phyloP scores from a whole-genome alignment of 345 rosid species.

The Bretschneidera sinensis region DNA sequence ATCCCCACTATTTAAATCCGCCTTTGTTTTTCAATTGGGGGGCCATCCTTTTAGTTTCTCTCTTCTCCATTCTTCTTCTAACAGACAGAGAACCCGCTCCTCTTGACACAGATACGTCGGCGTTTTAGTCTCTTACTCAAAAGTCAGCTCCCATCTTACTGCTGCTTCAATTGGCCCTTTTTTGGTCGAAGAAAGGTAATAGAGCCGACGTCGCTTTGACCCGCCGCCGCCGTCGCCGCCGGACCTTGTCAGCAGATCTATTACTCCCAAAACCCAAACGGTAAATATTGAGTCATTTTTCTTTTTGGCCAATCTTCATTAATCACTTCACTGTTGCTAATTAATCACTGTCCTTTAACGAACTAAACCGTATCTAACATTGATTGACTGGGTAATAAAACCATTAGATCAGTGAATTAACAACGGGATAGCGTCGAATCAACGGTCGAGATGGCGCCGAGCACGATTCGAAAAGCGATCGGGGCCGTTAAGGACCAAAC shows the following conservation, averaged over 20 bases:
- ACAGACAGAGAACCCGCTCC: conserved; percentile 4
- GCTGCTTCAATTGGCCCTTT: no score
- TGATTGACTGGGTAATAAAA: background rate
- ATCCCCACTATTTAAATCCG: conserved; percentile 8
- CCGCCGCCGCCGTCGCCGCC: conserved; percentile 3
- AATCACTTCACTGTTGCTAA: background rate
- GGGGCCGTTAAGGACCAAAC: conserved; percentile 85
- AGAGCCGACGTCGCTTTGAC: conserved; percentile 19
- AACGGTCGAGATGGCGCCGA: conserved; percentile 53
- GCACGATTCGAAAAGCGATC: conserved; percentile 72
- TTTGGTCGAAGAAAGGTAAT: background rate
- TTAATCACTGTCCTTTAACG: conserved; percentile 4
- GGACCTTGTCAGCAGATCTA: conserved; percentile 26
- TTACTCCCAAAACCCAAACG: background rate
- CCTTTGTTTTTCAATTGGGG: background rate
- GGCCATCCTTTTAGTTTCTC: background rate
- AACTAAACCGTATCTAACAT: conserved; percentile 2
- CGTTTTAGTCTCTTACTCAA: background rate
- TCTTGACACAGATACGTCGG: background rate
- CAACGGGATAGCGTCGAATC: conserved; percentile 1
- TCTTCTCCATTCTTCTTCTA: background rate
- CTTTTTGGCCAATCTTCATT: background rate
- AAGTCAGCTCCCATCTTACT: background rate
- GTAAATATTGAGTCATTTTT: conserved; percentile 1
- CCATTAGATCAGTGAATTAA: conserved; percentile 9